Evolutionary conservation across 257 asterid species (phyloP), one percentile per base, ranked within the genome.

Genomic region (Scutellaria galericulata): DNA sequence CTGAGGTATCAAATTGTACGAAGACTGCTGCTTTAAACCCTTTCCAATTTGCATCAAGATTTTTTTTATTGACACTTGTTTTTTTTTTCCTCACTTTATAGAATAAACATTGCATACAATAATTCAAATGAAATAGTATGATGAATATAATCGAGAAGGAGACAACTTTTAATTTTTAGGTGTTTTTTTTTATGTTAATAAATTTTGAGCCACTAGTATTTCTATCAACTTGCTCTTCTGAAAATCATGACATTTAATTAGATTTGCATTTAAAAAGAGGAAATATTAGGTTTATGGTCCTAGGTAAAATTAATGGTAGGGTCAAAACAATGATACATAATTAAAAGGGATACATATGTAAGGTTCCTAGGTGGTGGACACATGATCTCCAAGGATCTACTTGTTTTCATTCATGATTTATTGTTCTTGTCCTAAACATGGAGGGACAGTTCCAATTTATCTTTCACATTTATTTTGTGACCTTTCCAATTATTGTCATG

Each of bases 301-400:
- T 53, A 69, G 40, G 55, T 51, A 14, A 62, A 52, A 61, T 9
- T 24, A 44, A 20, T 68, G 75, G 79, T 76, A 45, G 81, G 82
- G 68, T 15, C 55, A 73, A 58, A 59, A 42, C 12, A 55, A 72
- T 68, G 69, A 81, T 65, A 68, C 58, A 68, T 44, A 63, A 56
- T 63, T 42, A 41, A 61, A 72, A 55, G 77, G 71, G 22, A 58
- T 41, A 57, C 77, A 77, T 51, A 74, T 68, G 81, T 68, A 71
- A 66, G 86, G 86, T 78, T 81, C 78, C 65, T 74, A 27, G 54
- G 57, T 71, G 57, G 71, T 78, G 77, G 83, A 82, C 83, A 75
- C 77, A 64, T 52, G 48, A 71, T 75, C 75, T 75, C 39, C 12
- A 12, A 55, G 65, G 71, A 67, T 72, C 72, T 77, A 66, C 54